Evolutionary conservation across 768 basidiomycete species (phyloP).

Genomic region (Boletus coccyginus): DNA sequence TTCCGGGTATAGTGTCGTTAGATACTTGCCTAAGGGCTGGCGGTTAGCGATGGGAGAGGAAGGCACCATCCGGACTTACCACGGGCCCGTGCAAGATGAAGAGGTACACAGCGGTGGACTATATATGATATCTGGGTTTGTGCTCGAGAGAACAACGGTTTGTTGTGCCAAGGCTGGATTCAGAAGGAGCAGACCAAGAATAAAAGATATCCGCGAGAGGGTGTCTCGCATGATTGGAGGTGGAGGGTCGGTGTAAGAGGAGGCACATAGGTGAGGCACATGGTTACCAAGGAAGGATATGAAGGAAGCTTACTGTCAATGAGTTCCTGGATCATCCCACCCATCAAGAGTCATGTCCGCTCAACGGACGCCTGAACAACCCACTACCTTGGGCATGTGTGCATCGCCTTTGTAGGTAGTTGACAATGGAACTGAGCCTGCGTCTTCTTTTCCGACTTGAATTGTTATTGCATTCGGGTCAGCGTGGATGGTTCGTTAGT

Average conservation of each 20-base stretch:
- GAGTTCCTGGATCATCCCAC: not conserved
- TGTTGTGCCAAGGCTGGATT: conserved; percentile 14
- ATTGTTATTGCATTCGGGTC: too few relatives aligned
- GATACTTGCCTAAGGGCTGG: conserved; percentile 22
- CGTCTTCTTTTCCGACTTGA: not conserved
- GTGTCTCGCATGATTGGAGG: conserved; percentile 22
- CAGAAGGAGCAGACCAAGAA: conserved; percentile 6
- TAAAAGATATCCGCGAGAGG: conserved; percentile 15
- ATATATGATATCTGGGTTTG: conserved; percentile 26
- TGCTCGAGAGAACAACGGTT: conserved; percentile 22
- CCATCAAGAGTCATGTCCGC: conserved; percentile 13
- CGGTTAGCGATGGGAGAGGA: not conserved
- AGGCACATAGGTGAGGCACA: not conserved
- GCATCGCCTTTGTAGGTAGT: not conserved
- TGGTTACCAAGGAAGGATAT: conserved; percentile 7
- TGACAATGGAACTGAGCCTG: not conserved
- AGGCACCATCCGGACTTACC: conserved; percentile 5
- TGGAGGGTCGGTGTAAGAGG: conserved; percentile 1
- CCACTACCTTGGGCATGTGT: not conserved
- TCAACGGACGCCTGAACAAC: not conserved
- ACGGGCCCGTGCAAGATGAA: conserved; percentile 26
- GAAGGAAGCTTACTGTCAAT: not conserved
- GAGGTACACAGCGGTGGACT: conserved; percentile 24
- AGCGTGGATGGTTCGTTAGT: conserved; percentile 6
- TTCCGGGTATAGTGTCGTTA: conserved; percentile 14